These are phyloP conservation scores for Puccinia coronata DNA, from an alignment of 1,284 basidiomycete species.

Conservation along the genomic window DNA sequence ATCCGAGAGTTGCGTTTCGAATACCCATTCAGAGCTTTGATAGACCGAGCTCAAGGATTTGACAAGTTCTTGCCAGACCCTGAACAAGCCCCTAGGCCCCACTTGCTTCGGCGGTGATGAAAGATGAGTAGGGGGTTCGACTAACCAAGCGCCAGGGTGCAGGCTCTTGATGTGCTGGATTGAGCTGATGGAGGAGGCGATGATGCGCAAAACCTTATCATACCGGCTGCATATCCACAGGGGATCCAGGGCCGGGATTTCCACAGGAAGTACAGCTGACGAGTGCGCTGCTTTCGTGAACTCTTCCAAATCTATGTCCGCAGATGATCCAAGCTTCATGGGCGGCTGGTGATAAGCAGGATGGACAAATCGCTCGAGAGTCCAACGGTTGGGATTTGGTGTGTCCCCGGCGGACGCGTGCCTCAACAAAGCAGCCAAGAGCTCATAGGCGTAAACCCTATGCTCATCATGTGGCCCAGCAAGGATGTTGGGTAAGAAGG, in stretches of 20 bases:
- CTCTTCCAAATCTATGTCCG: constrained; percentile 9
- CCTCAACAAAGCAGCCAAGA: constrained; percentile 28
- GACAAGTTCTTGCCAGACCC: constrained; percentile 23
- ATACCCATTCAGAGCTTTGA: constrained; percentile 9
- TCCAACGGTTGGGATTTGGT: not conserved
- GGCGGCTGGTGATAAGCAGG: constrained; percentile 43
- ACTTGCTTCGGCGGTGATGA: not conserved
- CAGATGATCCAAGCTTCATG: not conserved
- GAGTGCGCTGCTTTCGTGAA: not conserved
- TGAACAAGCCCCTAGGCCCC: constrained; percentile 6
- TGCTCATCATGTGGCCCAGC: constrained; percentile 32
- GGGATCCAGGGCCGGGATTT: constrained; percentile 33
- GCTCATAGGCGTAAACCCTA: constrained; percentile 18
- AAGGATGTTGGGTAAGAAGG: constrained; percentile 23
- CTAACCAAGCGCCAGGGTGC: not conserved
- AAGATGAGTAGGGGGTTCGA: not conserved
- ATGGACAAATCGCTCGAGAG: constrained; percentile 32
- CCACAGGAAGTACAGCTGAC: constrained; percentile 9
- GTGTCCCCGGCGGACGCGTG: not conserved
- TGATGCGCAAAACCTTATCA: constrained; percentile 20
- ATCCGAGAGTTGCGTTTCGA: constrained; percentile 21
- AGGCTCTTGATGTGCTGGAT: constrained; percentile 3
- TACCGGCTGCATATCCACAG: constrained; percentile 44
- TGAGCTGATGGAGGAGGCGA: constrained; percentile 11
- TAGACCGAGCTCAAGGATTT: not conserved